Evolutionary conservation across 305 asterid genomes (phyloP), one percentile per base, ranked within the genome.

Genomic region (Lippia alba): DNA sequence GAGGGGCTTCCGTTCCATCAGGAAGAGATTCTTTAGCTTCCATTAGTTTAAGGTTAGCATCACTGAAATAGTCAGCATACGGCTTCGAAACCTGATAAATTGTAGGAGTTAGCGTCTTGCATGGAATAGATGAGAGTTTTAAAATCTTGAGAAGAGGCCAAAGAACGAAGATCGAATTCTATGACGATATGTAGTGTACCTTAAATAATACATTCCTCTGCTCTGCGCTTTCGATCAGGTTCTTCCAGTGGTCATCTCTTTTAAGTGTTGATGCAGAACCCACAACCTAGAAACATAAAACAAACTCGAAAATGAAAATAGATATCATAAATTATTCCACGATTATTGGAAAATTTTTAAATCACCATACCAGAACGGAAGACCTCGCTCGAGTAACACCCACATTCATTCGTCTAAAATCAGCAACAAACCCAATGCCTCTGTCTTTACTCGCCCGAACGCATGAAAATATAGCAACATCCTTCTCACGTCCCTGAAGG

Each of bases 311-410:
- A 66, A 56, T 7, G 33, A 40, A 49, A 70, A 65, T 11, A 34
- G 72, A 74, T n/a, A 34, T 30, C 32, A 51, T 39, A 20, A 78
- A 74, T 74, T 55, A 55, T 7, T 49, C 46, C 39, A 59, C 50
- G 34, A 48, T 45, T 8, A 16, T 70, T 36, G 11, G 30, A 71
- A 55, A 36, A 59, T 64, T 10, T 48, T 24, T 24, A 24, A 56
- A 62, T 59, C 6, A 50, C 41, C 79, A 61, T 88, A 95, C 99
- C 98, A 95, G 86, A 76, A 95, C 91, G 59, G 99, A 92, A 58
- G 98, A 85, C 81, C 96, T 88, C 46, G 99, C 98, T 70, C 99
- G 83, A 70, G 99, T 95, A 58, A 95, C 90, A 74, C 98, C 99
- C 50, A 95, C 99, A 73, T 95, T 95, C 99, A 95, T 95, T 80